Base-by-base conservation (phyloP, 2,329 filamentous ascomycete species). In the Phyllosticta citrichinensis region DNA sequence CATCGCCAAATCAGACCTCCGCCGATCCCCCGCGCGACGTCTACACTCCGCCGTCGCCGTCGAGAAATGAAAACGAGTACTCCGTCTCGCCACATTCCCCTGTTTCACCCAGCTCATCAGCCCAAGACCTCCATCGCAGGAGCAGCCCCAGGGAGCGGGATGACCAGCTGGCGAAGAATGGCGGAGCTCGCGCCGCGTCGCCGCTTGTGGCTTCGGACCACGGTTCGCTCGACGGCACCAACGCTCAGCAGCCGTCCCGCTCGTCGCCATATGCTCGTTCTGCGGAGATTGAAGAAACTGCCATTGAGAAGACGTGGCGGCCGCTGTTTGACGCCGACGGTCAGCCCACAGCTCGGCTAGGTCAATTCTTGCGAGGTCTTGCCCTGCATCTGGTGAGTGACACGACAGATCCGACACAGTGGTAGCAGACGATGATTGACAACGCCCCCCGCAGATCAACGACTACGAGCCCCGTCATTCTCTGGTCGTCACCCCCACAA, bases 401-500 rank as follows among this genome's bases (percentile, higher is more conserved):
- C 53, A 61, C 54, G 24, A 20, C 47, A 27, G 19, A 50, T 17
- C 33, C 33, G 33, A 40, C 33, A 40, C 33, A 19, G 25, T 52
- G 33, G 9, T 24, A 24, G n/a, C 27, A 53, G 50, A 40, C 30
- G 19, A 33, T 27, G 17, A 20, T 53, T 60, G 52, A 60, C 58
- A 20, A 17, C 5, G 33, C 60, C 1, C 19, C 14, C 56, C 24
- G 25, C 53, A 87, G 85, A 86, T 89, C 65, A 83, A 88, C 61
- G 82, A 89, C 65, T 87, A 86, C 68, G 77, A 84, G 55, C 87
- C 88, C 0, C 83, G 81, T 64, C 81, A 81, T 56, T 87, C 82
- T 35, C 76, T 93, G 17, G 88, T 94, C 52, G 80, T 96, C 40
- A 83, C 87, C 0, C 90, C 91, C 0, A 76, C 83, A 5, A 94